Base-by-base conservation (phyloP, 164 flowering plant species). In the Cinnamomum chago region DNA sequence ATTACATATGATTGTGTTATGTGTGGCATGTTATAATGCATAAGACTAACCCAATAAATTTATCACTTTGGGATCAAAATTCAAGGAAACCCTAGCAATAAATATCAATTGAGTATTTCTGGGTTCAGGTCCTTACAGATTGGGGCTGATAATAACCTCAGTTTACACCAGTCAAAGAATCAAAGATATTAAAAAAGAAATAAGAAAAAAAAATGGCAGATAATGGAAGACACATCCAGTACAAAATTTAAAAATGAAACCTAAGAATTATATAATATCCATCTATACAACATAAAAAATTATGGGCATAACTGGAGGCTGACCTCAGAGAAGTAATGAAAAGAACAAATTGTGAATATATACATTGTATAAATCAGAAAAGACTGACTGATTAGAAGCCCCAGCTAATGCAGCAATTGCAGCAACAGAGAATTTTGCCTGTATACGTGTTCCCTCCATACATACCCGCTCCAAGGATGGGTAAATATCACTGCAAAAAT, bases 371-470 rank as follows among this genome's bases (percentile, higher is more conserved):
- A 95, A 76, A 35, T 86, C 75, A 47, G 85, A 72, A 73, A 91
- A 85, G 70, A 77, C 66, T 60, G 51, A 70, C 40, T 85, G 80
- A 79, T 85, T 80, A 52, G 91, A 86, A 68, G 82, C 15, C 55
- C 77, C 83, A 71, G 70, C 50, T 72, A 94, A 73, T 35, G 93
- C 86, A 76, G 88, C 84, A 76, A 93, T 84, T 74, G 94, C 94
- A 73, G 93, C 83, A 76, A 94, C 84, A 79, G 99, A 94, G 79
- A 76, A 77, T 83, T 95, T 95, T 67, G 98, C 76, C 83, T 92
- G 89, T n/a, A 72, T 13, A 25, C 97, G 98, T 73, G 90, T 88
- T 71, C 99, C 99, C 70, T 90, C 91, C 75, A 92, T 75, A 73
- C 97, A 93, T 65, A 89, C 28, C 80, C 84, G 82, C 87, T 92